Percentiles rank a stretch among this genome's conserved stretches.
These are phyloP conservation scores for Solanum medicagineum DNA, from an alignment of 257 asterid genomes.

Conservation along the genomic window DNA sequence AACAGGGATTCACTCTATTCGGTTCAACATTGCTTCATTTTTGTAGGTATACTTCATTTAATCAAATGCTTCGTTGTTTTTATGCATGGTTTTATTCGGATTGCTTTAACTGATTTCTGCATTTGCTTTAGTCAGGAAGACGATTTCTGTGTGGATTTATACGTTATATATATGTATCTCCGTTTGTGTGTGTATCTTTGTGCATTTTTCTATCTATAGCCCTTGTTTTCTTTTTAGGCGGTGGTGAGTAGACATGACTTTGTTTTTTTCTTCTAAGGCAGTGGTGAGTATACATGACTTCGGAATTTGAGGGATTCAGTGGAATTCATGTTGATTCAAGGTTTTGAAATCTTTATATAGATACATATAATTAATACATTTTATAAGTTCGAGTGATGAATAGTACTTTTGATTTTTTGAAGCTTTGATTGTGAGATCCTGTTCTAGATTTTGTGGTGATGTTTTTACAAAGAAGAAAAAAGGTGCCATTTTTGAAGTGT, in stretches of 20 bases:
- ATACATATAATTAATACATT: not conserved
- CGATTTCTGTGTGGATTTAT: not conserved
- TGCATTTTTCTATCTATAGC: not conserved
- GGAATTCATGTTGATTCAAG: not conserved
- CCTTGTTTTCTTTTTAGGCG: not conserved
- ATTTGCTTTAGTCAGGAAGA: not conserved
- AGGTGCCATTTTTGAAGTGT: not conserved
- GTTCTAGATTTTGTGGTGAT: not conserved
- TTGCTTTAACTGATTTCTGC: not conserved
- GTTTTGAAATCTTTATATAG: not conserved
- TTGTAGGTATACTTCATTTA: not conserved
- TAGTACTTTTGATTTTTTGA: not conserved
- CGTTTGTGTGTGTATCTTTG: not conserved
- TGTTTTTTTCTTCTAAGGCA: not conserved
- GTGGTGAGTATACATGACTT: not conserved
- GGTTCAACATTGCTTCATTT: not conserved
- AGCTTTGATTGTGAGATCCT: not conserved
- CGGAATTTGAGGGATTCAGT: not conserved
- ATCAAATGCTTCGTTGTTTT: not conserved
- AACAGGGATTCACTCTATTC: not conserved
- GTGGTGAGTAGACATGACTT: not conserved
- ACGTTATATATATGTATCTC: not conserved
- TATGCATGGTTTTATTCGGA: not conserved
- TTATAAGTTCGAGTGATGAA: not conserved
- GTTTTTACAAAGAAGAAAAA: not conserved